Percentiles rank a stretch among this genome's conserved stretches.
Evolutionary conservation across 768 basidiomycete species (phyloP).

Genomic region (Lactifluus pinguis): DNA sequence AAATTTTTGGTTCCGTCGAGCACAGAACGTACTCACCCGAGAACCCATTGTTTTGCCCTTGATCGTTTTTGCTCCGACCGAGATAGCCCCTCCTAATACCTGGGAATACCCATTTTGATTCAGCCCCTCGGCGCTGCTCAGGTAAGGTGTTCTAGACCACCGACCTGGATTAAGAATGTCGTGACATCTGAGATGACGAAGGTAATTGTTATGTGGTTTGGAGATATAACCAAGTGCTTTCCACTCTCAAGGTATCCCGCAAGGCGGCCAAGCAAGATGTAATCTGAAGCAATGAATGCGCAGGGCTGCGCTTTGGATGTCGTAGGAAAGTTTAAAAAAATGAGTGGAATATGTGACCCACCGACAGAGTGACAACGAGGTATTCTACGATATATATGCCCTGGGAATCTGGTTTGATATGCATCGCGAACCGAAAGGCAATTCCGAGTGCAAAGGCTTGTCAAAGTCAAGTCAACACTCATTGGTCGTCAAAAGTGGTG

Average conservation of each 20-base stretch:
- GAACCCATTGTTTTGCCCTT: slow-evolving; percentile 27
- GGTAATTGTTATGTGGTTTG: slow-evolving; percentile 41
- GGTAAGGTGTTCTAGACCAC: not conserved
- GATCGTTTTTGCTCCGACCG: slow-evolving; percentile 32
- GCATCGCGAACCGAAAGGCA: slow-evolving; percentile 46
- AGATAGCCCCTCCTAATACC: slow-evolving; percentile 42
- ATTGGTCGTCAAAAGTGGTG: not conserved
- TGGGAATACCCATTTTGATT: slow-evolving; percentile 17
- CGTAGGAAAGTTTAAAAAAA: not conserved
- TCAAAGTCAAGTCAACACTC: not conserved
- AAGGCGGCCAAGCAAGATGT: slow-evolving; percentile 55
- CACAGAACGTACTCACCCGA: slow-evolving; percentile 26
- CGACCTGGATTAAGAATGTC: slow-evolving; percentile 59
- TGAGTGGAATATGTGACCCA: slow-evolving; percentile 23
- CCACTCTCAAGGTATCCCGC: slow-evolving; percentile 40
- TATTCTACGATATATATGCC: slow-evolving; percentile 49
- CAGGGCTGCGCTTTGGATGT: slow-evolving; percentile 41
- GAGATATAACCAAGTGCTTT: slow-evolving; percentile 40
- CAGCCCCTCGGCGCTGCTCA: not conserved
- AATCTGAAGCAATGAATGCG: slow-evolving; percentile 63
- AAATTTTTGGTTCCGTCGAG: not conserved
- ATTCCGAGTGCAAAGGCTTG: slow-evolving; percentile 51
- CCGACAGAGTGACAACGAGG: slow-evolving; percentile 52
- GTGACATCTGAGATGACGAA: slow-evolving; percentile 57
- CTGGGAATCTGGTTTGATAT: slow-evolving; percentile 42